phyloP scores from a whole-genome alignment of 306 rosid species.

The Cucurbita ficifolia region DNA sequence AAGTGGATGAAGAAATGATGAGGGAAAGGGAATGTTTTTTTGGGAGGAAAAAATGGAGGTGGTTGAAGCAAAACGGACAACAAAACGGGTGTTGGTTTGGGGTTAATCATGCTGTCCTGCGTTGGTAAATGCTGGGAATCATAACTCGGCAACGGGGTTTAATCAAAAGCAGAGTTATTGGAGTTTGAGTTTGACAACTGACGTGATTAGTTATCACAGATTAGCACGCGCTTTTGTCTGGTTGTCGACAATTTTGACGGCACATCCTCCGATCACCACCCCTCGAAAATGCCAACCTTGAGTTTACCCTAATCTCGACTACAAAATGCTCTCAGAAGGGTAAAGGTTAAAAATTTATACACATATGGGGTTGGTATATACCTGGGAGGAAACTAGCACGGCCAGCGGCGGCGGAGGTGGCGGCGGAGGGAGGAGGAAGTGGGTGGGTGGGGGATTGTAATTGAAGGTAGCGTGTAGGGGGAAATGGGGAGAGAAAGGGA shows the following conservation, averaged over 20 bases:
- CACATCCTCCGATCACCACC: conserved; percentile 11
- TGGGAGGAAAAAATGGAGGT: not conserved
- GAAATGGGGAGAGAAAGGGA: conserved; percentile 25
- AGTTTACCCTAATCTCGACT: not conserved
- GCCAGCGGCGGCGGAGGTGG: not conserved
- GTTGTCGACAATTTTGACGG: conserved; percentile 58
- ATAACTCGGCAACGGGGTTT: conserved; percentile 64
- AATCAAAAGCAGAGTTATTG: conserved; percentile 6
- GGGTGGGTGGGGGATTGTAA: not conserved
- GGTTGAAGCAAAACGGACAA: conserved; percentile 22
- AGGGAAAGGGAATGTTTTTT: conserved; percentile 18
- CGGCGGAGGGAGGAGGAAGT: not conserved
- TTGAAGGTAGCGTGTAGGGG: conserved; percentile 14
- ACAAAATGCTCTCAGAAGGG: not conserved
- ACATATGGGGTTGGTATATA: not conserved
- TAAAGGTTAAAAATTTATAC: not conserved
- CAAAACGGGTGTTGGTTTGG: conserved; percentile 28
- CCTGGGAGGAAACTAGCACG: not conserved
- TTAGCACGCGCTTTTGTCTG: conserved; percentile 68
- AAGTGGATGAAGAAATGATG: conserved; percentile 37
- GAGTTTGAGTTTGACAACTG: conserved; percentile 19
- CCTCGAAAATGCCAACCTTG: not conserved
- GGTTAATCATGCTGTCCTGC: conserved; percentile 88
- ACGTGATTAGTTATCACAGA: conserved; percentile 51
- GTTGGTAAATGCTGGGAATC: conserved; percentile 69